Percentiles rank a stretch among this genome's conserved stretches.
These are phyloP conservation scores for Aspergillus cavernicola DNA, from an alignment of 495 filamentous ascomycete species.

Conservation along the genomic window DNA sequence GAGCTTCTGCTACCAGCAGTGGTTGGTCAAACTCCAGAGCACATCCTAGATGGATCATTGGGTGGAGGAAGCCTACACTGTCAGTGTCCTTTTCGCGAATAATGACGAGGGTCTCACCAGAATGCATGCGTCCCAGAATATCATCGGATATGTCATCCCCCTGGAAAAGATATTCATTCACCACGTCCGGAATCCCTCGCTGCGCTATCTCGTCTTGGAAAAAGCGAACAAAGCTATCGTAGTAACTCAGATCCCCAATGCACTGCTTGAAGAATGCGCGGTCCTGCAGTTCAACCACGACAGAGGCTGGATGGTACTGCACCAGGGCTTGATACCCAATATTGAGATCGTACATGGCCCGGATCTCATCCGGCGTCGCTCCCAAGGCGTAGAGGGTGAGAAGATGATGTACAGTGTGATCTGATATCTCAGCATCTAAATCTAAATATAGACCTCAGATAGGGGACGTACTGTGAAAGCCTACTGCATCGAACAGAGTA, in stretches of 20 bases:
- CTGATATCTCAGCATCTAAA: constrained; percentile 17
- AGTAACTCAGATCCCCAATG: constrained; percentile 51
- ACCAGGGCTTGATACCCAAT: constrained; percentile 56
- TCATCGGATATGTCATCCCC: constrained; percentile 58
- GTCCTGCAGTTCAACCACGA: constrained; percentile 51
- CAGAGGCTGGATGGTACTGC: constrained; percentile 32
- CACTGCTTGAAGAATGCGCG: constrained; percentile 48
- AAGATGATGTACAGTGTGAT: constrained; percentile 70
- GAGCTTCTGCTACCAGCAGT: constrained; percentile 75
- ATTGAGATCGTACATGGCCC: constrained; percentile 56
- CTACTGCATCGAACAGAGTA: constrained; percentile 53
- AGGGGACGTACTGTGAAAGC: constrained; percentile 60
- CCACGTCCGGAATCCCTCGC: constrained; percentile 53
- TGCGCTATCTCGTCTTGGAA: constrained; percentile 67
- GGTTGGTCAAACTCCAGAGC: constrained; percentile 77
- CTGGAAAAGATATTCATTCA: constrained; percentile 64
- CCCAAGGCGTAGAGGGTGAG: constrained; percentile 75
- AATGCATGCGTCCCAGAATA: constrained; percentile 56
- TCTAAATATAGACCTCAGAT: not conserved
- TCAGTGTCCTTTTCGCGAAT: too few relatives aligned
- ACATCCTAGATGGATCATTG: constrained; percentile 80
- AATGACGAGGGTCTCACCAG: too few relatives aligned
- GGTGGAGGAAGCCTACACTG: constrained; percentile 55
- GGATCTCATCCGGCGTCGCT: constrained; percentile 53
- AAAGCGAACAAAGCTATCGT: constrained; percentile 65